Evolutionary conservation across 2,329 filamentous ascomycete genomes (phyloP), one percentile per base, ranked within the genome.

Genomic region (Neofusicoccum sp.): DNA sequence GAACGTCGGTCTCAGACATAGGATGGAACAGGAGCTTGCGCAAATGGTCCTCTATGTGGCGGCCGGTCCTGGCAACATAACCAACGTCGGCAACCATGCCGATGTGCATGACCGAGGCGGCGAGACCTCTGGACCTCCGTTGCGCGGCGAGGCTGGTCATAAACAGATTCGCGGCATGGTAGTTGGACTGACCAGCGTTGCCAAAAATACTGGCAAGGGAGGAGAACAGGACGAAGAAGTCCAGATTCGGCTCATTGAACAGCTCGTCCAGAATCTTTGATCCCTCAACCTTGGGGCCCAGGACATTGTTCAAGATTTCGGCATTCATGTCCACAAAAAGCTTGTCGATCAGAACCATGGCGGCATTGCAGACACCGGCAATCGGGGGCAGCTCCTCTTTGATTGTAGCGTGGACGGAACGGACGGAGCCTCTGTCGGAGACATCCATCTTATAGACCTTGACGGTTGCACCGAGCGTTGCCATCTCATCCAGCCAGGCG

Each of bases 1-100:
- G 81, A 14, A 85, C 68, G 60, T 84, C 81, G 3, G 76, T 74
- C 69, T 85, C 83, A 2, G 82, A 83, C 11, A 84, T 56, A 2
- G 36, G 22, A 5, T 41, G 36, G 28, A 5, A 43, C 34, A 33
- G 22, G 1, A 33, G 8, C 8, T 37, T 47, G 8, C 56, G 29
- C 31, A 59, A n/a, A 12, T 47, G 41, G 34, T 59, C 56, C 22
- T 59, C 56, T 12, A 59, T 44, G n/a, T 47, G 28, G 5, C 56
- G 41, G 4, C 56, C 56, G 1, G 29, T 28, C 6, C 33, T 12
- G 1, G 54, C 41, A 12, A 81, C 70, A 63, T 79, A 81, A 0
- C 83, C 83, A 1, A 78, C 66, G 4, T 79, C 82, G 0, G 76
- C 62, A 1, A 84, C 67, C 6, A 68, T 62, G 1, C 78, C 76